Evolutionary conservation across 1,284 basidiomycete genomes (phyloP).

Genomic region (Amylostereum chailletii): DNA sequence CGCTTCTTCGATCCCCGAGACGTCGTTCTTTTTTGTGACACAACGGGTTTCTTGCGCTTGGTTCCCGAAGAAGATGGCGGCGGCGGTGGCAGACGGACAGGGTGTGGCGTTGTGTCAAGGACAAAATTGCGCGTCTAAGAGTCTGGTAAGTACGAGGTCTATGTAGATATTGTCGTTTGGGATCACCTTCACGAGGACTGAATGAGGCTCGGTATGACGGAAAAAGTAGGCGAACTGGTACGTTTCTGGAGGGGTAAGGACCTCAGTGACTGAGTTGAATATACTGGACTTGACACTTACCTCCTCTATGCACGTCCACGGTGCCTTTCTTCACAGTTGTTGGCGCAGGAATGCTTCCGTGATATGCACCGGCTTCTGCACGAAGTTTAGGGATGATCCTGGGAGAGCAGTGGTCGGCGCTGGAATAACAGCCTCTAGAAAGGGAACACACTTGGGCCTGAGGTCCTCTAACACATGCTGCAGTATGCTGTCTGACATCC

Average conservation of each 20-base stretch:
- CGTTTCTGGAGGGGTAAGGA: slow-evolving; percentile 34
- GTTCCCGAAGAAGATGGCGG: neutral
- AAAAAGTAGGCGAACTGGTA: slow-evolving; percentile 81
- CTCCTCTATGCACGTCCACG: slow-evolving; percentile 69
- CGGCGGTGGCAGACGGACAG: slow-evolving; percentile 12
- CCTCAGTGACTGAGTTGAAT: slow-evolving; percentile 5
- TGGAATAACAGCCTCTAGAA: neutral
- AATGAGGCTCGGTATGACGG: slow-evolving; percentile 66
- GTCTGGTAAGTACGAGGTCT: neutral
- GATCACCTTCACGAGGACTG: slow-evolving; percentile 61
- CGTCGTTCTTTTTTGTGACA: slow-evolving; percentile 4
- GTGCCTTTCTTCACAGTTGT: slow-evolving; percentile 46
- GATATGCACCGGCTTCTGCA: slow-evolving; percentile 40
- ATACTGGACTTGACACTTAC: slow-evolving; percentile 25
- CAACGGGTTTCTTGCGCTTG: slow-evolving; percentile 13
- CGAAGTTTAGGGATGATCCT: slow-evolving; percentile 64
- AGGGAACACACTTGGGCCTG: slow-evolving; percentile 44
- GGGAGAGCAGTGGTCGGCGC: neutral
- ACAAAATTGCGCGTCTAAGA: slow-evolving; percentile 47
- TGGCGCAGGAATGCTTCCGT: slow-evolving; percentile 27
- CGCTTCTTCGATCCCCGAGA: slow-evolving; percentile 27
- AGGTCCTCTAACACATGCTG: slow-evolving; percentile 68
- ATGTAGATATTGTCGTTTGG: neutral
- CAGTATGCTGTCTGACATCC: slow-evolving; percentile 70
- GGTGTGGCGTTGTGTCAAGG: slow-evolving; percentile 26